phyloP scores from a whole-genome alignment of 805 yeast species.

The Yarrowia sp. region DNA sequence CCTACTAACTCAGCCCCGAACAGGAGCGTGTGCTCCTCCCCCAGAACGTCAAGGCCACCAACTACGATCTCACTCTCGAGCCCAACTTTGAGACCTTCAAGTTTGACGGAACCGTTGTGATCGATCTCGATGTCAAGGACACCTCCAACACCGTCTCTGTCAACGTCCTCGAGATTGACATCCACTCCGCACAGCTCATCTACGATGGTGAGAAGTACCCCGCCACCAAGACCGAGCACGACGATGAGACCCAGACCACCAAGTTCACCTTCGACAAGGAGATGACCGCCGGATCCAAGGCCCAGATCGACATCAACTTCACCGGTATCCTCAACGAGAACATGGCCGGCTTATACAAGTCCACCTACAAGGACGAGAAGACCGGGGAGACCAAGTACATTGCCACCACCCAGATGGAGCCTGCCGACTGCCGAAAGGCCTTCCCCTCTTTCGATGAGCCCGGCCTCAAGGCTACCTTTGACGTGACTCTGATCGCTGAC shows the following conservation, averaged over 20 bases:
- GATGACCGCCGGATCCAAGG: slow-evolving; percentile 55
- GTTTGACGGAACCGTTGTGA: slow-evolving; percentile 48
- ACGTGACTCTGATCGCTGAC: slow-evolving; percentile 62
- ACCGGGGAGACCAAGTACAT: slow-evolving; percentile 61
- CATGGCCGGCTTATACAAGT: slow-evolving; percentile 78
- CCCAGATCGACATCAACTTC: slow-evolving; percentile 62
- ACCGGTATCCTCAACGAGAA: slow-evolving; percentile 67
- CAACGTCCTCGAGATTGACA: slow-evolving; percentile 70
- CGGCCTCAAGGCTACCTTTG: slow-evolving; percentile 69
- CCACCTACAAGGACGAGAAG: slow-evolving; percentile 60
- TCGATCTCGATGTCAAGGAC: slow-evolving; percentile 56
- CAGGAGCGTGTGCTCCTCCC: slow-evolving; percentile 60
- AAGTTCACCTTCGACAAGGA: slow-evolving; percentile 61
- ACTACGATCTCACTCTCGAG: slow-evolving; percentile 72
- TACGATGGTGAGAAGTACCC: slow-evolving; percentile 47
- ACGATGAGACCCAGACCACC: slow-evolving; percentile 67
- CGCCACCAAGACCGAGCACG: slow-evolving; percentile 49
- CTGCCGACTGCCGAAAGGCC: slow-evolving; percentile 78
- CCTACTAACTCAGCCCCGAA: slow-evolving; percentile 35
- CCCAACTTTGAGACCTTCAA: slow-evolving; percentile 60
- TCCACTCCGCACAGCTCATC: slow-evolving; percentile 56
- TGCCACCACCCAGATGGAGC: slow-evolving; percentile 76
- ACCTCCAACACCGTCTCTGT: slow-evolving; percentile 58
- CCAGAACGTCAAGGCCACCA: slow-evolving; percentile 69
- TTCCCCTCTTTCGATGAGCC: slow-evolving; percentile 83